Percentiles rank a stretch among this genome's conserved stretches.
Evolutionary conservation across 1,284 basidiomycete genomes (phyloP).

Genomic region (Cryptococcus hybrid): DNA sequence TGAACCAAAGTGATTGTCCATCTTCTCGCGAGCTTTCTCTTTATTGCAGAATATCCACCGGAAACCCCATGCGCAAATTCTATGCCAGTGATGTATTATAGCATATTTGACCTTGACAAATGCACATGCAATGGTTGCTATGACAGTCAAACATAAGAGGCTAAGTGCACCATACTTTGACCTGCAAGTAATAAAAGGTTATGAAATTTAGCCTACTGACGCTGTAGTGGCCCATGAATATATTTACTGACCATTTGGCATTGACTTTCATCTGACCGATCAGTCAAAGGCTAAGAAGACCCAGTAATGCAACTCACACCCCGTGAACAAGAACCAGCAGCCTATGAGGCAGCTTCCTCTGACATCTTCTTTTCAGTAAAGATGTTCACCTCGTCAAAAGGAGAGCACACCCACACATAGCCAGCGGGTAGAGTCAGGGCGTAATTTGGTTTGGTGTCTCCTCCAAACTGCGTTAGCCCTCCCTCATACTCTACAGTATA

Average conservation of each 20-base stretch:
- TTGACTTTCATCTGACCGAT: slow-evolving; percentile 7
- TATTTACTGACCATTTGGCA: slow-evolving; percentile 11
- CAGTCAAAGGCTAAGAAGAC: not conserved
- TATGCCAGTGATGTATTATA: slow-evolving; percentile 6
- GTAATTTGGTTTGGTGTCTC: slow-evolving; percentile 9
- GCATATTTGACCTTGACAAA: slow-evolving; percentile 12
- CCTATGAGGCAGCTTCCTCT: slow-evolving; percentile 34
- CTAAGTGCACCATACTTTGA: slow-evolving; percentile 15
- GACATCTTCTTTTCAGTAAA: not conserved
- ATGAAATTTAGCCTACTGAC: not conserved
- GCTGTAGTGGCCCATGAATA: not conserved
- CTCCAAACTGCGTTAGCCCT: slow-evolving; percentile 14
- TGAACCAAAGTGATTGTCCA: slow-evolving; percentile 6
- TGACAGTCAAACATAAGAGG: slow-evolving; percentile 5
- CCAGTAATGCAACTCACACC: slow-evolving; percentile 20
- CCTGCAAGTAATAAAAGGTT: not conserved
- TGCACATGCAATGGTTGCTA: slow-evolving; percentile 8
- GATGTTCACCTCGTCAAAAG: not conserved
- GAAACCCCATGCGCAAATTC: slow-evolving; percentile 3
- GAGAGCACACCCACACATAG: slow-evolving; percentile 23
- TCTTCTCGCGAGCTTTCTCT: not conserved
- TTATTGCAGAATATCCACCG: slow-evolving; percentile 8
- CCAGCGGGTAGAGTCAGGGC: slow-evolving; percentile 29
- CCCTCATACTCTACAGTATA: slow-evolving; percentile 16
- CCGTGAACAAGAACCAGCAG: slow-evolving; percentile 27